Evolutionary conservation across 192 early-diverging fungal species (phyloP), one percentile per base, ranked within the genome.

Genomic region (Rhizophlyctis rosea): DNA sequence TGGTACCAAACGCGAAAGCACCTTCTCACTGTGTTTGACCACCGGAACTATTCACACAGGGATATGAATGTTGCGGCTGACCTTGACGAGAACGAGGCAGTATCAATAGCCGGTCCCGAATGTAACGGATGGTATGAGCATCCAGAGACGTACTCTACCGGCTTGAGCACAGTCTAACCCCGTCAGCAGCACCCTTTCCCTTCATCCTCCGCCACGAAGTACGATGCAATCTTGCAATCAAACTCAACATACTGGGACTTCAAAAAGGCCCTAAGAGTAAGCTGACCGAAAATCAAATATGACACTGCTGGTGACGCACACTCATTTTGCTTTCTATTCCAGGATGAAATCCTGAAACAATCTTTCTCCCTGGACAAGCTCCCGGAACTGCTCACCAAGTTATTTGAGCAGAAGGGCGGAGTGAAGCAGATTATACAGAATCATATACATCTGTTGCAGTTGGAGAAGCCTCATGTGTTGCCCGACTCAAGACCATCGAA

Each of bases 241-340:
- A 35, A 58, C 28, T 35, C 25, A 16, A 59, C 64, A 18, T 71
- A 71, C 59, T 71, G 70, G 70, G 50, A 29, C 11, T 61, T 71
- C 24, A 61, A 61, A 36, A 58, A 65, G 33, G 36, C 29, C 23
- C 36, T 61, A 16, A 47, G 50, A 50, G 68, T 70, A 28, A 21
- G 25, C 23, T 47, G 34, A 14, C 25, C 7, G 23, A 30, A 16
- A 16, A 36, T 14, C 56, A 16, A 54, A 58, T 3, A 5, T 32
- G n/a, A 18, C 27, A 24, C 28, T 1, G 59, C 30, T 57, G 32
- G 23, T 23, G 21, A 7, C 9, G 23, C 5, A 16, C 57, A 44
- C 39, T 1, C 0, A 0, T 21, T n/a, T 30, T 24, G 50, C 23
- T 7, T 56, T 21, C 49, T 14, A 24, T 1, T 34, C 27, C 49